phyloP scores from a whole-genome alignment of 768 basidiomycete species.

The Baorangia bicolor region DNA sequence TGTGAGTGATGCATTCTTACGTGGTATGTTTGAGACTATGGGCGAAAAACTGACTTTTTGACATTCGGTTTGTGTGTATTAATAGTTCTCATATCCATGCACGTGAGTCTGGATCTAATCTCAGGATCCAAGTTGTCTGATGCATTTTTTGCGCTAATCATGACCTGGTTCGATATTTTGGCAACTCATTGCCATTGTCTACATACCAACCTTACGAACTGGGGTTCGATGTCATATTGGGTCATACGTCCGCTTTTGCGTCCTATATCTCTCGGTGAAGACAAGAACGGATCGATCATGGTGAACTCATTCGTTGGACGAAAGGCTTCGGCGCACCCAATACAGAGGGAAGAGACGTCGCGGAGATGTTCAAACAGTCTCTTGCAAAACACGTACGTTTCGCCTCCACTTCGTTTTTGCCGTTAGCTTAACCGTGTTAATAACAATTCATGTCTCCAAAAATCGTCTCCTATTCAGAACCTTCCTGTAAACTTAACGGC shows the following conservation, averaged over 20 bases:
- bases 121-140: not conserved
- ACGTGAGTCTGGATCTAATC: slow-evolving; percentile 49
- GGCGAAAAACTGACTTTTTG: not conserved
- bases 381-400: slow-evolving; percentile 70
- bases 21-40: not conserved
- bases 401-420: not conserved
- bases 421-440: not conserved
- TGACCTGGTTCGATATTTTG: not conserved
- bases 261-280: slow-evolving; percentile 37
- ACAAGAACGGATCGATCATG: slow-evolving; percentile 94
- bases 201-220: not conserved
- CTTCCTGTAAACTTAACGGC: slow-evolving; percentile 84
- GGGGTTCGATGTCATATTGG: not conserved
- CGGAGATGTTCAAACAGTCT: slow-evolving; percentile 86
- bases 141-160: not conserved
- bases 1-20: slow-evolving; percentile 46
- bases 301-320: slow-evolving; percentile 96
- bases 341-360: slow-evolving; percentile 91
- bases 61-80: not conserved
- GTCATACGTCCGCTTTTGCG: not conserved
- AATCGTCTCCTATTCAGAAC: slow-evolving; percentile 43
- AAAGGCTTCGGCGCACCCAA: slow-evolving; percentile 94
- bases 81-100: slow-evolving; percentile 95
- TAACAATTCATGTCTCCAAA: not conserved
- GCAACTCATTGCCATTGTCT: not conserved